Evolutionary conservation across 2,329 filamentous ascomycete species (phyloP).

Genomic region (Phialophora tarda): DNA sequence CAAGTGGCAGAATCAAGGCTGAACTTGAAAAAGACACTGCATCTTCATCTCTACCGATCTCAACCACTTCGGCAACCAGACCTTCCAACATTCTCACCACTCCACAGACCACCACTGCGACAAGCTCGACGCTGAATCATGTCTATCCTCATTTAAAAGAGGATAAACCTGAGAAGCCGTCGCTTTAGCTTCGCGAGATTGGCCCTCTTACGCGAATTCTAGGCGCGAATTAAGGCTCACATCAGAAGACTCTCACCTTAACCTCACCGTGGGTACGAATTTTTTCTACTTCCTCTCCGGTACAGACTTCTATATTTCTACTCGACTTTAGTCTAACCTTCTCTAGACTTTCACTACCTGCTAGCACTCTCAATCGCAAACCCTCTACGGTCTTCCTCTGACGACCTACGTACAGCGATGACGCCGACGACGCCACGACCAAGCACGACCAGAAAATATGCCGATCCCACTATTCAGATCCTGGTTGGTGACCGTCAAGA

Average conservation of each 20-base stretch:
- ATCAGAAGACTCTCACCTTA: neutral
- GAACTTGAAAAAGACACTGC: conserved; percentile 41
- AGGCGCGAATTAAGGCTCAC: neutral
- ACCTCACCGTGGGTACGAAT: neutral
- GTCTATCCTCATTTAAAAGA: conserved; percentile 38
- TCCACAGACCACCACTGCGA: conserved; percentile 16
- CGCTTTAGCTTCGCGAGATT: conserved; percentile 27
- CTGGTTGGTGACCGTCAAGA: conserved; percentile 26
- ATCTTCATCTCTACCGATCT: neutral
- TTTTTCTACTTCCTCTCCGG: neutral
- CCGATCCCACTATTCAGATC: conserved; percentile 32
- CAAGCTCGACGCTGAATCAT: conserved; percentile 26
- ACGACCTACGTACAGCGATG: neutral
- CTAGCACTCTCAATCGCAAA: neutral
- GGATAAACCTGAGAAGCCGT: conserved; percentile 36
- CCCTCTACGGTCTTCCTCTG: neutral
- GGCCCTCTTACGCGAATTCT: neutral
- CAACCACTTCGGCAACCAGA: neutral
- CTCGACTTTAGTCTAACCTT: neutral
- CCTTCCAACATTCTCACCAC: conserved; percentile 12
- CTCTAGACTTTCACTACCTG: neutral
- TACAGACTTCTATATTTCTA: neutral
- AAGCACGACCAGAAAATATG: conserved; percentile 12
- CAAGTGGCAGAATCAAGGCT: conserved; percentile 46
- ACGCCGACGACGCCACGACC: conserved; percentile 1